phyloP scores from a whole-genome alignment of 331 rosid genomes.

The Quercus lobata region DNA sequence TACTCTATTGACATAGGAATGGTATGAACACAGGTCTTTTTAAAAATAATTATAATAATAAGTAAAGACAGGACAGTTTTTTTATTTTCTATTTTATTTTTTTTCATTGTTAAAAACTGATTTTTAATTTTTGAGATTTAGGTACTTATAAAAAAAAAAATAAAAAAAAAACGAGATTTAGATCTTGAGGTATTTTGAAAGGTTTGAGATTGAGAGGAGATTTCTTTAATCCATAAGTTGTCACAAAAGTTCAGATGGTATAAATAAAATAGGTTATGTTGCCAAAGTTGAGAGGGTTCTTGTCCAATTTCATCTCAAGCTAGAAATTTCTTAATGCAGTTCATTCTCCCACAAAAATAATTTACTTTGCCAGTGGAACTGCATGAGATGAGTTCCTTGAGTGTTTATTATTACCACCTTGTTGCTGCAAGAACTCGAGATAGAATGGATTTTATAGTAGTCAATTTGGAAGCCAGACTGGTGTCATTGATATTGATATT shows the following conservation, averaged over 20 bases:
- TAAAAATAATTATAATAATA: neutral
- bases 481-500: neutral
- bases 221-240: neutral
- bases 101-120: neutral
- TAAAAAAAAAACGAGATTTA: neutral
- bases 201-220: neutral
- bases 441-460: neutral
- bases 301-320: neutral
- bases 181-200: neutral
- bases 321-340: neutral
- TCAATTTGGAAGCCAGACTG: neutral
- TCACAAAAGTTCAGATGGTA: neutral
- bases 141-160: no score
- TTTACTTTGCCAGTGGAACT: neutral
- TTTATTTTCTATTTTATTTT: neutral
- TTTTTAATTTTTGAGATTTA: neutral
- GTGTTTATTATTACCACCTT: neutral
- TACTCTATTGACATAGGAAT: neutral
- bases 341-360: neutral
- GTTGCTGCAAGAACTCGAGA: neutral
- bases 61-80: no score
- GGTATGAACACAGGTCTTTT: neutral
- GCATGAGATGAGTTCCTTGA: neutral
- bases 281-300: neutral
- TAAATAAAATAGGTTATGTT: neutral